Conservation (phyloP, 192 early-diverging fungal genomes). For the Gonapodya prolifera region DNA sequence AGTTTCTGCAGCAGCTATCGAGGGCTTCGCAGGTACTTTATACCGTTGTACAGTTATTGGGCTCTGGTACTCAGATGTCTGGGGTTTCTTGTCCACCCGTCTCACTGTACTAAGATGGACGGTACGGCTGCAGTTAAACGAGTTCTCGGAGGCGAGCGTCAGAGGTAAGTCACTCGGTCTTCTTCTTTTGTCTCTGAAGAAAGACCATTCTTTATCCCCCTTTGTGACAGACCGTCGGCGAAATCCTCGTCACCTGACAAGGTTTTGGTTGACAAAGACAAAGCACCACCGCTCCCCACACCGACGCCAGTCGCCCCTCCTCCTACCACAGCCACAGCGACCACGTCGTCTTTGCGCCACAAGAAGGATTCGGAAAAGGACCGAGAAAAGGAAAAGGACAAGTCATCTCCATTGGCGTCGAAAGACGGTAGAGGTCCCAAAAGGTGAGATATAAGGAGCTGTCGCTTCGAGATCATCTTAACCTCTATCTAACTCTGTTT, state of each 20-base stretch:
- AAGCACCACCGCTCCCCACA: constrained; percentile 6
- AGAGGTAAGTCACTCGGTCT: constrained; percentile 5
- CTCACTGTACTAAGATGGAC: constrained; percentile 25
- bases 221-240: neutral
- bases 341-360: constrained; percentile 7
- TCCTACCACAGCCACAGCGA: constrained; percentile 8
- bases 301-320: constrained; percentile 7
- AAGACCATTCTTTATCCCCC: neutral
- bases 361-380: neutral
- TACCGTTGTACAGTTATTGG: neutral
- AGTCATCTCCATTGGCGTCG: neutral
- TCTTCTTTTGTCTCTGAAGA: constrained; percentile 11
- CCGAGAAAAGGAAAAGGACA: constrained; percentile 12
- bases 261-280: neutral
- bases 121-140: constrained; percentile 24
- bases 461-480: neutral
- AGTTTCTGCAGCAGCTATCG: constrained; percentile 34
- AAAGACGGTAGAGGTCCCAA: neutral
- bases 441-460: neutral
- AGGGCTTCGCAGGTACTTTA: constrained; percentile 17
- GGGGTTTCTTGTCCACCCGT: neutral
- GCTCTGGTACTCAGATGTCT: neutral
- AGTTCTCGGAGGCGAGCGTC: constrained; percentile 34
- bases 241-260: neutral
- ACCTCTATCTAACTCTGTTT: too few relatives aligned